phyloP scores from a whole-genome alignment of 805 yeast genomes.

The Yarrowia divulgata region DNA sequence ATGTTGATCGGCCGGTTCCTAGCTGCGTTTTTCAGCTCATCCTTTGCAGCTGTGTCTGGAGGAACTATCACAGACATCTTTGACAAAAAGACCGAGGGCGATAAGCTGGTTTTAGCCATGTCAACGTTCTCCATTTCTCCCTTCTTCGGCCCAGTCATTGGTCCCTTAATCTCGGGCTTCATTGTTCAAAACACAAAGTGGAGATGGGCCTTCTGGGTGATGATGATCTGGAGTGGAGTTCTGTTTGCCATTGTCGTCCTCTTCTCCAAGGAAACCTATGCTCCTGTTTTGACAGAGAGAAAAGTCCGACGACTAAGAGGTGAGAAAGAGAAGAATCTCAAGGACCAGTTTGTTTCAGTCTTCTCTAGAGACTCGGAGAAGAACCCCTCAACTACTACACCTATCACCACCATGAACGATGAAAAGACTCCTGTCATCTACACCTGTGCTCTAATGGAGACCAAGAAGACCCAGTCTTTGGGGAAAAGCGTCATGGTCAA shows the following conservation, averaged over 20 bases:
- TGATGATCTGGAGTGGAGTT: slow-evolving; percentile 67
- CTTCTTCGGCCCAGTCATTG: slow-evolving; percentile 75
- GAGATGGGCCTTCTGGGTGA: slow-evolving; percentile 73
- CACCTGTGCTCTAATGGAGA: slow-evolving; percentile 32
- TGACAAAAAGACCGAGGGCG: slow-evolving; percentile 66
- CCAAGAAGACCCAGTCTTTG: slow-evolving; percentile 16
- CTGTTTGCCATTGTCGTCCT: slow-evolving; percentile 58
- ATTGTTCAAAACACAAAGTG: slow-evolving; percentile 49
- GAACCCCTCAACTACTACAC: background rate
- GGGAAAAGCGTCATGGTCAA: slow-evolving; percentile 48
- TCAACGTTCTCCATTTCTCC: slow-evolving; percentile 80
- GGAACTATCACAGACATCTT: slow-evolving; percentile 85
- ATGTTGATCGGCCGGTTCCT: slow-evolving; percentile 71
- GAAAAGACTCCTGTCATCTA: slow-evolving; percentile 1
- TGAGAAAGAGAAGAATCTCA: slow-evolving; percentile 12
- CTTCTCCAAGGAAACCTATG: slow-evolving; percentile 72
- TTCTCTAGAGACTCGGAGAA: slow-evolving; percentile 5
- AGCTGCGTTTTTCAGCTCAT: slow-evolving; percentile 78
- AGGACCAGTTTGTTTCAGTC: background rate
- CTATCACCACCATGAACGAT: background rate
- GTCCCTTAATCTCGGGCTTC: slow-evolving; percentile 58
- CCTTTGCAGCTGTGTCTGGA: slow-evolving; percentile 83
- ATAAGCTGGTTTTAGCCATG: slow-evolving; percentile 60
- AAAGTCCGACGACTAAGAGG: slow-evolving; percentile 68
- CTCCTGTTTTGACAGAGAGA: slow-evolving; percentile 75